These are phyloP conservation scores for Gracilaria gracilis DNA, from an alignment of 23 red algal species.

Conservation along the genomic window DNA sequence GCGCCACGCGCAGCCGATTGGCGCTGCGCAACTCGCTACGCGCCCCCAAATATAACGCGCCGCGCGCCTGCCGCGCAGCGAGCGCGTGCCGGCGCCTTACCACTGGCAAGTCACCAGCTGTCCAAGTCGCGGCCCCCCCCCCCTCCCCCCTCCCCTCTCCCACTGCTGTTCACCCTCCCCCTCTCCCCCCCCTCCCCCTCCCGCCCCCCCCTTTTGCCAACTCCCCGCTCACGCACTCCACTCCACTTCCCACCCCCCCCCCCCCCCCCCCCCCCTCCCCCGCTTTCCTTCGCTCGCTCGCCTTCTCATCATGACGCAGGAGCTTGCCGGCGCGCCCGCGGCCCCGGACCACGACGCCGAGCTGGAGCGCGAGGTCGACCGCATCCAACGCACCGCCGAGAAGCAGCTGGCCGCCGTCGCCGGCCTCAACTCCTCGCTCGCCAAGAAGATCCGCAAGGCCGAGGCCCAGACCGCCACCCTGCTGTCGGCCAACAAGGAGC, in stretches of 20 bases:
- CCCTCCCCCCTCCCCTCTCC: not conserved
- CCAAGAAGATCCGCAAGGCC: constrained; percentile 62
- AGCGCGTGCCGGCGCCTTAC: not conserved
- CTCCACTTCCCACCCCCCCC: not conserved
- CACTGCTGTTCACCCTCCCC: no score
- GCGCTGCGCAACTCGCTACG: not conserved
- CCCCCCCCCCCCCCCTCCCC: not conserved
- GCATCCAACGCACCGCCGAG: constrained; percentile 60
- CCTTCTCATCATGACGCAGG: constrained; percentile 24
- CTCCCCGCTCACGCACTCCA: not conserved
- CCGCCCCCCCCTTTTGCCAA: not conserved
- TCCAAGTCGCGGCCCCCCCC: not conserved
- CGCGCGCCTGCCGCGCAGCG: not conserved
- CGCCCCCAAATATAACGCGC: not conserved
- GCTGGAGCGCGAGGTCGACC: constrained; percentile 51
- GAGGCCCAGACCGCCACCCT: constrained; percentile 49
- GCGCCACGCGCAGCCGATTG: not conserved
- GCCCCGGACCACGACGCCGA: constrained; percentile 10
- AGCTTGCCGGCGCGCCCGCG: constrained; percentile 8
- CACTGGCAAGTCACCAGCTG: not conserved
- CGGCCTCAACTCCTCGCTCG: constrained; percentile 51
- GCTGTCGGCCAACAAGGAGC: constrained; percentile 44
- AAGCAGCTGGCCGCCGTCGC: constrained; percentile 45
- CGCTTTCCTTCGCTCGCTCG: not conserved
- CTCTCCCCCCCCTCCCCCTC: not conserved